A percentile compares a stretch with the other conserved stretches of the same genome.
These are phyloP conservation scores for Colletotrichum sp. DNA, from an alignment of 2,329 filamentous ascomycete species.

Conservation along the genomic window DNA sequence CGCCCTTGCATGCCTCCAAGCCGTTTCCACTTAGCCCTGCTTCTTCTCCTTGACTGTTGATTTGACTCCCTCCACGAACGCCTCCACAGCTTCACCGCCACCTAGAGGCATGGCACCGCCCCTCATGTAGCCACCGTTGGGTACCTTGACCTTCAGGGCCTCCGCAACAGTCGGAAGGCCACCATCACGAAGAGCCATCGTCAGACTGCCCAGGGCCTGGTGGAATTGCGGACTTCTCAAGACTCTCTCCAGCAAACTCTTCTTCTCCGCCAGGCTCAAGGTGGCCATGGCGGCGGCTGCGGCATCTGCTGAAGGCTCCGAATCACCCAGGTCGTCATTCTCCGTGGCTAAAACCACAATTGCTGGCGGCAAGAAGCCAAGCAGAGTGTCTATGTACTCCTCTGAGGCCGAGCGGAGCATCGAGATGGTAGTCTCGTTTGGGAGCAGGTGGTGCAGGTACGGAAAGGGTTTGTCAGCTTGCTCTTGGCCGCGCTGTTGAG, in stretches of 20 bases:
- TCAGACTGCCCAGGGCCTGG: constrained; percentile 84
- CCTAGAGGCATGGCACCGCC: constrained; percentile 84
- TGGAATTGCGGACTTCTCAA: constrained; percentile 88
- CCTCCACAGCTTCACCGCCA: constrained; percentile 86
- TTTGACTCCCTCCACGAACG: constrained; percentile 89
- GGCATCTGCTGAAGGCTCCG: constrained; percentile 71
- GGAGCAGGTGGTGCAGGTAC: constrained; percentile 83
- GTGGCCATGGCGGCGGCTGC: constrained; percentile 76
- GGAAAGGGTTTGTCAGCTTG: constrained; percentile 70
- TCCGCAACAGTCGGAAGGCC: constrained; percentile 89
- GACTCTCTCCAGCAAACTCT: constrained; percentile 78
- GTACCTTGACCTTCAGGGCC: constrained; percentile 78
- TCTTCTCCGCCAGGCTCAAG: constrained; percentile 78
- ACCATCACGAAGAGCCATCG: constrained; percentile 86
- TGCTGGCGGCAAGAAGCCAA: constrained; percentile 78
- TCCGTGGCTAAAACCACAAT: constrained; percentile 79
- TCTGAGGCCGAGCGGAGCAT: constrained; percentile 71
- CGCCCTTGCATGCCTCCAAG: neutral
- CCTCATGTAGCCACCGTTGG: constrained; percentile 82
- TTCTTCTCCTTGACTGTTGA: constrained; percentile 70
- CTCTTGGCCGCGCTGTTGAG: constrained; percentile 31
- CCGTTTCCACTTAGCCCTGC: constrained; percentile 8
- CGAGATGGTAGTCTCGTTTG: constrained; percentile 77
- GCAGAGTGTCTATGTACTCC: constrained; percentile 72
- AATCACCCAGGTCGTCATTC: constrained; percentile 55